Evolutionary conservation across 352 stramenopile species (phyloP), one percentile per base, ranked within the genome.

Genomic region (Plasmopara halstedii): DNA sequence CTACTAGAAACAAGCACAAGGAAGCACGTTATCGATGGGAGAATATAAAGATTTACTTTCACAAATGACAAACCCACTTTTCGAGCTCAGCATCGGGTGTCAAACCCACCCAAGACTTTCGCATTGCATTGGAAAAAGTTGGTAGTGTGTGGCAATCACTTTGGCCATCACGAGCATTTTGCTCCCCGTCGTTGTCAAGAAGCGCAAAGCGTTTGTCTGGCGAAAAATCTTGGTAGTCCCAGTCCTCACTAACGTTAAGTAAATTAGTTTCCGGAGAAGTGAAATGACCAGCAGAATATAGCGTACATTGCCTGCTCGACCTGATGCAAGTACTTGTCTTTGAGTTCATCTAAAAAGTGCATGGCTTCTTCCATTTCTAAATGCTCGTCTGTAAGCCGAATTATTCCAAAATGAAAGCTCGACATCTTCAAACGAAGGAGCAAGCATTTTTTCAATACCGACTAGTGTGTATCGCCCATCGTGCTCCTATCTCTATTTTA

Each of bases 171-270:
- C 52, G 50, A 11, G 62, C 49, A 23, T 79, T 70, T 33, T 47
- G 50, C 15, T 55, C 43, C 47, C 78, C 58, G 35, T 81, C 65
- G 35, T 77, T 67, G 4, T 81, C 73, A 0, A 85, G 61, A 33
- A 85, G 46, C 11, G 73, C 64, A 23, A 59, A 72, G n/a, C 73
- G 60, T 56, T 79, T 81, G 50, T 85, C 73, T 0, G 70, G 73
- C 4, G 70, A 74, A 36, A 85, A 85, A 48, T 80, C 68, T 46
- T 83, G 73, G 44, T 76, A 85, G 53, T 85, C 73, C 73, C 73
- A 85, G 41, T 83, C 70, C 53, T 85, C 70, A 56, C 73, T 85
- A 31, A 29, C 25, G 25, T 29, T 10, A 29, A n/a, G n/a, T n/a
- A n/a, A n/a, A n/a, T n/a, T n/a, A n/a, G n/a, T n/a, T n/a, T n/a